Evolutionary conservation across 148 eudicot species (phyloP).

Genomic region (Mesembryanthemum crystallinum): DNA sequence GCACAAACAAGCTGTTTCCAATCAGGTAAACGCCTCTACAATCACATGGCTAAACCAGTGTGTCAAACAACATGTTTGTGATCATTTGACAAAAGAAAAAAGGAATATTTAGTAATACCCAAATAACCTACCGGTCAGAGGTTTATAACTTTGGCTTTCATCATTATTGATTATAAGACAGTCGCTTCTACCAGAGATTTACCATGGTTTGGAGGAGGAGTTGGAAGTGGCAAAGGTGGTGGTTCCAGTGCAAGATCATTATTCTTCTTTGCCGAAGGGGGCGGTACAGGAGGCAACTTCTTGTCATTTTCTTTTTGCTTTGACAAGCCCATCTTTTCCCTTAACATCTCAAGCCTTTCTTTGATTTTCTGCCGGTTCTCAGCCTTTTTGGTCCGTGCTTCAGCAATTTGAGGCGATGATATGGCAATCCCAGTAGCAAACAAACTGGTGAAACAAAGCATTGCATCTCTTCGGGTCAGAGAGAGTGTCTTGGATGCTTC

Average conservation of each 20-base stretch:
- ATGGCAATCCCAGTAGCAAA: constrained; percentile 1
- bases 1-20: background rate
- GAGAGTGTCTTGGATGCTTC: constrained; percentile 5
- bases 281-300: constrained; percentile 11
- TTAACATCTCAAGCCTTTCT: constrained; percentile 44
- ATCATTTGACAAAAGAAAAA: background rate
- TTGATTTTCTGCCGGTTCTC: constrained; percentile 38
- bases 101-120: too few species aligned
- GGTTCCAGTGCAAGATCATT: constrained; percentile 22
- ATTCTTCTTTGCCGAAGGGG: constrained; percentile 13
- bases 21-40: background rate
- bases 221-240: constrained; percentile 33
- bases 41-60: too few species aligned
- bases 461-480: constrained; percentile 26
- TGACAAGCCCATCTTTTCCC: constrained; percentile 44
- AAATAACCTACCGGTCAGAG: background rate
- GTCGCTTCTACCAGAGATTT: constrained; percentile 25
- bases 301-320: constrained; percentile 32
- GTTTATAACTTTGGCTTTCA: too few species aligned
- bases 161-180: constrained; percentile 8
- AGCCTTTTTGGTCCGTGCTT: constrained; percentile 39
- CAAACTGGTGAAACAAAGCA: constrained; percentile 17
- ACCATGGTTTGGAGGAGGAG: constrained; percentile 12
- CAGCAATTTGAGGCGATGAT: constrained; percentile 31
- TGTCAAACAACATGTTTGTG: too few species aligned